Conservation (phyloP, 139 green algal species). For the Asterochloris sp. region DNA sequence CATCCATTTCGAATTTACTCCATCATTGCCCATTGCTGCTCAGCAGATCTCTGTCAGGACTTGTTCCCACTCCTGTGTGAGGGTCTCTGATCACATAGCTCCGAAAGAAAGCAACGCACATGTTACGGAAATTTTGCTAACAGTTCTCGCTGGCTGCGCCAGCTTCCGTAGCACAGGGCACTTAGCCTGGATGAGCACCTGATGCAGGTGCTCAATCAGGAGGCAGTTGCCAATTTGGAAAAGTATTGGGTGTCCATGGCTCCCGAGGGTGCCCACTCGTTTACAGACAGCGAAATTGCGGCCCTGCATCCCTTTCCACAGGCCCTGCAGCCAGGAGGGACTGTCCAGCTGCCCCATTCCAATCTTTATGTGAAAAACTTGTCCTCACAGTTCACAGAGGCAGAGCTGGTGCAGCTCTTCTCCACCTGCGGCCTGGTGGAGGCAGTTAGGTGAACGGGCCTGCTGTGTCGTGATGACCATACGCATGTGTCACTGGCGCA, state of each 20-base stretch:
- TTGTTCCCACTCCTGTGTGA: no score
- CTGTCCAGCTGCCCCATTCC: neutral
- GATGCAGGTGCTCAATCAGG: neutral
- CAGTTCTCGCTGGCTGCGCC: no score
- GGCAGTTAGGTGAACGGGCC: neutral
- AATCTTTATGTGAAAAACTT: conserved; percentile 13
- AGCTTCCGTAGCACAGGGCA: no score
- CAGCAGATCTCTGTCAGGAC: no score
- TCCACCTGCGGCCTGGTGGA: conserved; percentile 8
- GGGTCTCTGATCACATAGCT: no score
- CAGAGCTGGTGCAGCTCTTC: conserved; percentile 1
- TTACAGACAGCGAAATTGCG: neutral
- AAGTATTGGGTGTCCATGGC: neutral
- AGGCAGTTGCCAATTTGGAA: neutral
- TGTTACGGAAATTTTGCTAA: no score
- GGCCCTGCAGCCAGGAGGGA: no score
- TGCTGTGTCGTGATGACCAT: neutral
- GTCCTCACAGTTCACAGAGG: neutral
- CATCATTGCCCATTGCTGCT: no score
- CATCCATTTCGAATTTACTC: no score
- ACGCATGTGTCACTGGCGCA: neutral
- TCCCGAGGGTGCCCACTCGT: neutral
- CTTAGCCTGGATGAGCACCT: no score
- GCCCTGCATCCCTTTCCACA: neutral
- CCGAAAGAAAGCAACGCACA: no score